Evolutionary conservation across 2,329 filamentous ascomycete species (phyloP).

Genomic region (Phoma sp.): DNA sequence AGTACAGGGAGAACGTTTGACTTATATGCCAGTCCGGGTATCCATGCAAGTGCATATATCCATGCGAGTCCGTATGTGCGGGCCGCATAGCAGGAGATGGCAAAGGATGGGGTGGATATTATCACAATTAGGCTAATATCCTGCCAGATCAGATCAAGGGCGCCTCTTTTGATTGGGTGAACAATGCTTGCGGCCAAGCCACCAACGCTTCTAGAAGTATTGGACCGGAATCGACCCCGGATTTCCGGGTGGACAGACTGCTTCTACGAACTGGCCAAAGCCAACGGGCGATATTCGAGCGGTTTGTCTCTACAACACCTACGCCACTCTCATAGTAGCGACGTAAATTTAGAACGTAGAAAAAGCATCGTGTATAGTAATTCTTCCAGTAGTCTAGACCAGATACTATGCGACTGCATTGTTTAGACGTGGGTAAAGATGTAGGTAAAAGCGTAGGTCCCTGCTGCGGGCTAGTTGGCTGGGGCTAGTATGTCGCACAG

Average conservation of each 20-base stretch:
- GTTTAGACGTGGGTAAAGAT: too few species aligned
- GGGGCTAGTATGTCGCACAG: too few species aligned
- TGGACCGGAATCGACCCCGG: conserved; percentile 18
- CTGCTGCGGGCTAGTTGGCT: too few species aligned
- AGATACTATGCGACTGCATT: too few species aligned
- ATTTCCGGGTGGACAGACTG: conserved; percentile 13
- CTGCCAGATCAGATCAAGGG: conserved; percentile 15
- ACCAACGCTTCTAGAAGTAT: conserved; percentile 23
- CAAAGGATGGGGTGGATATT: conserved; percentile 20
- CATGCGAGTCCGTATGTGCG: conserved; percentile 15
- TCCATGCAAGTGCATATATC: conserved; percentile 16
- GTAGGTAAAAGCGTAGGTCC: too few species aligned
- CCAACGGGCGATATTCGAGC: too few species aligned
- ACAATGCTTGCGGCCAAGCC: conserved; percentile 15
- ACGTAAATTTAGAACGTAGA: too few species aligned
- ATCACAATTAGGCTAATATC: conserved; percentile 24
- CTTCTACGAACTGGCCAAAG: background rate
- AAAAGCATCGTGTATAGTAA: too few species aligned
- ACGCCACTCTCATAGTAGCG: too few species aligned
- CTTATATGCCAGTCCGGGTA: conserved; percentile 21
- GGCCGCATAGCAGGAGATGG: conserved; percentile 23
- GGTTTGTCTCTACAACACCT: too few species aligned
- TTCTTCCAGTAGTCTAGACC: too few species aligned
- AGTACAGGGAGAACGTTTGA: conserved; percentile 13
- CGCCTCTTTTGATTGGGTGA: conserved; percentile 16